Conservation (phyloP, 345 rosid species). For the Clarkia xantiana region DNA sequence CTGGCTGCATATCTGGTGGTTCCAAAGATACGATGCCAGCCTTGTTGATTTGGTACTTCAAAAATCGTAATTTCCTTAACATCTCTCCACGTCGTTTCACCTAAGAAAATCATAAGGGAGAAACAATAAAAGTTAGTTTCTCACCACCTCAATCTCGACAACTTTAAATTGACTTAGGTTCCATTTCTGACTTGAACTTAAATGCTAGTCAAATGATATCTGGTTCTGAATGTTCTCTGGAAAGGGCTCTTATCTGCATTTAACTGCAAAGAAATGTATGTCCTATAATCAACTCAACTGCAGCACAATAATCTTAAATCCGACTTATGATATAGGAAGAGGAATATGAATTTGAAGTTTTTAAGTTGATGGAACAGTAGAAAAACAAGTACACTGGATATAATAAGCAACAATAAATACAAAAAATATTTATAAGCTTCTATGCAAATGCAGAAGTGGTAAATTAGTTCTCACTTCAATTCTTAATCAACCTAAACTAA, state of each 20-base stretch:
- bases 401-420: too few relatives aligned
- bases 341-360: too few relatives aligned
- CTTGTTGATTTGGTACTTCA: conserved; percentile 80
- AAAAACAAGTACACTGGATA: too few relatives aligned
- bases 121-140: background rate
- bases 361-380: too few relatives aligned
- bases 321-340: too few relatives aligned
- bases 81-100: conserved; percentile 92
- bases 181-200: too few relatives aligned
- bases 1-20: conserved; percentile 54
- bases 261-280: conserved; percentile 30
- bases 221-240: conserved; percentile 87
- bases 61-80: conserved; percentile 81
- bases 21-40: conserved; percentile 62
- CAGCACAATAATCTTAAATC: too few relatives aligned
- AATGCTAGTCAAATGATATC: conserved; percentile 23
- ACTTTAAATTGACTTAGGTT: too few relatives aligned
- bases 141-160: background rate
- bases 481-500: too few relatives aligned
- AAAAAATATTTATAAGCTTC: too few relatives aligned
- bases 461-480: too few relatives aligned
- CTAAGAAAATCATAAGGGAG: conserved; percentile 17
- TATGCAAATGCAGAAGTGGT: too few relatives aligned
- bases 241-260: conserved; percentile 89
- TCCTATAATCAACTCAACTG: background rate